Evolutionary conservation across 257 asterid species (phyloP), one percentile per base, ranked within the genome.

Genomic region (Paraleonurus japonicus): DNA sequence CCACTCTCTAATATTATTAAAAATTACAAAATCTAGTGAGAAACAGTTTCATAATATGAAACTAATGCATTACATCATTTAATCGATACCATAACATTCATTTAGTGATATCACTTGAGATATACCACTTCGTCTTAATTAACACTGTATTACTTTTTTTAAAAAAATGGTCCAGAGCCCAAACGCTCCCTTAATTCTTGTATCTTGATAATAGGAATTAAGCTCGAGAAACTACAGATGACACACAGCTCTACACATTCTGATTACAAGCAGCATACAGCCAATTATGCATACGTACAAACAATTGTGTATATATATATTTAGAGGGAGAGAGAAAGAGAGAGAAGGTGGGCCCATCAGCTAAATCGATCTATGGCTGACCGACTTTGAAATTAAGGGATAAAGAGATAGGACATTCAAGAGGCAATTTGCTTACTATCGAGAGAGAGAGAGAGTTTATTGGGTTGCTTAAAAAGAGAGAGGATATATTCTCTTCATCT

Each of bases 181-280:
- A 7, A 7, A 35, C 2, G 9, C 12, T 12, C 43, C 24, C 24
- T 12, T 24, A 63, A 69, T 73, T 75, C 35, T 63, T 17, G 23
- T 53, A 75, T 70, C 76, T 87, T 82, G 92, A 79, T 84, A 81
- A 67, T 16, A 67, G 84, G 80, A 78, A 85, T 75, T 76, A 48
- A 67, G 88, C 92, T 87, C 90, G 95, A 85, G 85, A 81, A 75
- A 69, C 89, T 54, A 89, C 82, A 75, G 69, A 72, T 35, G 87
- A 89, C 94, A 83, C 96, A 84, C 65, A 80, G 89, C 92, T 85
- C 90, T 86, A 85, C 88, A 83, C 83, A 83, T 84, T 84, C 91
- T 82, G 60, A 72, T 79, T 84, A 82, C 92, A 86, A 89, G 95
- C 96, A 88, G 92, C 90, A 86, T 76, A 90, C 90, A 69, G 88